Base-by-base conservation (phyloP, 495 filamentous ascomycete species). In the Schizothecium vesticola region DNA sequence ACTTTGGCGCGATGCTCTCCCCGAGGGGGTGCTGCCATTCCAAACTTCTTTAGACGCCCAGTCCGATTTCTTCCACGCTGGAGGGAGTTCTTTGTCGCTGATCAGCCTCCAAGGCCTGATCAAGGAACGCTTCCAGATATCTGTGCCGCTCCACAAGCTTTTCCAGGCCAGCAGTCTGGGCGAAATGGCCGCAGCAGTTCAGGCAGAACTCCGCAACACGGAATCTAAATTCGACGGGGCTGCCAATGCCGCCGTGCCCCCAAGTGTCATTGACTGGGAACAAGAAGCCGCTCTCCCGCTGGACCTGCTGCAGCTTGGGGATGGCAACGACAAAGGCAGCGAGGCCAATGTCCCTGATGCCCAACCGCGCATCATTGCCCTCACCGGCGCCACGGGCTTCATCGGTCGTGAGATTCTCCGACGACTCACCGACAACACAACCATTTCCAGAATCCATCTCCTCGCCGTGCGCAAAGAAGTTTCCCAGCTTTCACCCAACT, bases 11-110 rank as follows among this genome's bases (percentile, higher is more conserved):
- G 43, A 65, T 22, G 58, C 67, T 66, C 55, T 59, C 6, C 56
- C 33, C 8, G 9, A 61, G 28, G 63, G 23, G 33, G 21, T 66
- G 56, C 24, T 24, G 19, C 5, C 29, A 66, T 28, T 6, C 21
- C 21, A 51, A 11, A 43, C 24, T 10, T 23, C 23, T 4, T 71
- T 78, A 9, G 31, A 22, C 16, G 5, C 58, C 33, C 22, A 61
- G 1, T 67, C 78, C 0, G 76, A 79, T 56, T 83, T 82, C 69
- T 82, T 83, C 74, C 63, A 72, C 56, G 67, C 78, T 12, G 80
- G 80, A 11, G 80, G 80, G 2, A 78, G 68, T 19, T 83, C 80
- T 0, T 58, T 81, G 13, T 58, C 75, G 9, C 66, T 81, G 3
- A 59, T 83, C 56, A 55, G 65, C 0, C 70, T 83, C 0, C 80